Evolutionary conservation across 768 basidiomycete genomes (phyloP), one percentile per base, ranked within the genome.

Genomic region (Lentinula detonsa): DNA sequence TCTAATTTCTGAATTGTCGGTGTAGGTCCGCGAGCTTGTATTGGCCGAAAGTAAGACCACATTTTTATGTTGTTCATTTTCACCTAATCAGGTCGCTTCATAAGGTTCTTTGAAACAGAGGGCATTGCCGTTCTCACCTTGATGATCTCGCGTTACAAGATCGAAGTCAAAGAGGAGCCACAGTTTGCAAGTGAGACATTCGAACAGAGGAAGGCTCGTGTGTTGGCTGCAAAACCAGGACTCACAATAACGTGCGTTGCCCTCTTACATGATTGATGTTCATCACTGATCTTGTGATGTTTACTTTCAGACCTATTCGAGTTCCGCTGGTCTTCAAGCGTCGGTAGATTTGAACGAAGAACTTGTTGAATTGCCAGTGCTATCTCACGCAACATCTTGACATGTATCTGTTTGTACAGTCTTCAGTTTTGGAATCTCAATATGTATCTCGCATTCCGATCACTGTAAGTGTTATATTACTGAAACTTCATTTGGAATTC

Each of bases 101-200:
- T 37, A 81, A 81, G 79, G 63, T 83, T 82, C 66, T 75, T 74
- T n/a, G 83, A 84, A 68, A 80, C 78, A 1, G 81, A 83, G 67
- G 79, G 72, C 31, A 72, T 83, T 48, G 81, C 78, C 5, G 75
- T 79, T 48, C 70, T 86, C n/a, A 78, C 81, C 15, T 73, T 80
- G 69, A 65, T 86, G 37, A 67, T 84, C 15, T 72, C 72, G 7
- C 71, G 68, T 33, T 85, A 81, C 68, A 76, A 73, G 61, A 74
- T 85, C 55, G 75, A 77, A 49, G 66, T 84, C 35, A 78, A 78
- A 62, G 80, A 82, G 31, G 82, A 85, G 52, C 77, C 78, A 6
- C 72, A 79, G 60, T 83, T 80, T 66, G 73, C 74, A 0, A 62
- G 66, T 10, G 82, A 82, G 67, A 75, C 77, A 0, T 78, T 82